phyloP scores from a whole-genome alignment of 1,139 yeast genomes.

The Nakaseomyces bracarensis region DNA sequence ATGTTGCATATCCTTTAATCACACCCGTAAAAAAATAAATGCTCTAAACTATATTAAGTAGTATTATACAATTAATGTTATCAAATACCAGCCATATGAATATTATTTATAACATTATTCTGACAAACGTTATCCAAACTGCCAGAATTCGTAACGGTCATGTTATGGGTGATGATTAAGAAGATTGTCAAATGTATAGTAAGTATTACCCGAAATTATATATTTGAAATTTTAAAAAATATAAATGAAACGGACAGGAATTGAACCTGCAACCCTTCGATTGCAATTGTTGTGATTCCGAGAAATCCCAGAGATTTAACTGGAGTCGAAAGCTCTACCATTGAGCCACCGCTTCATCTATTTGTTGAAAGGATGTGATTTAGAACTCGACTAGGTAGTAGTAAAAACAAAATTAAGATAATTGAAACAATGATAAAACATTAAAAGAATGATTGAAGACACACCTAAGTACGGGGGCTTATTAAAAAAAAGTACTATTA shows the following conservation, averaged over 20 bases:
- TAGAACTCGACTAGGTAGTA: too few species aligned
- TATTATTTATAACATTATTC: conserved; percentile 59
- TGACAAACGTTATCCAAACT: conserved; percentile 79
- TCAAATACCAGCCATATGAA: too few species aligned
- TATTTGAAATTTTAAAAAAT: neutral
- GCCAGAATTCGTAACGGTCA: conserved; percentile 96
- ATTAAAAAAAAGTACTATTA: too few species aligned
- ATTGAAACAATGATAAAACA: too few species aligned
- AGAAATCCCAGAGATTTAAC: conserved; percentile 32
- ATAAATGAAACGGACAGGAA: conserved; percentile 60
- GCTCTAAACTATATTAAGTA: too few species aligned
- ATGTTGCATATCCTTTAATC: too few species aligned
- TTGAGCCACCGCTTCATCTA: conserved; percentile 77
- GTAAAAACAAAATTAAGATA: too few species aligned
- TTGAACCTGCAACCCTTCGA: conserved; percentile 72
- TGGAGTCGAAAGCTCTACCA: conserved; percentile 92
- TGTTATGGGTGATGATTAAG: conserved; percentile 91
- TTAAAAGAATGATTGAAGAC: too few species aligned
- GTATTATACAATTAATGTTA: too few species aligned
- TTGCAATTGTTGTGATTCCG: conserved; percentile 31
- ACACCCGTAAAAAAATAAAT: too few species aligned
- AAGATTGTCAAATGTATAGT: too few species aligned
- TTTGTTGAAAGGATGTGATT: neutral
- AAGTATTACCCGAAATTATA: neutral
- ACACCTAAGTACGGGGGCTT: too few species aligned